Evolutionary conservation across 179 eudicot genomes (phyloP), one percentile per base, ranked within the genome.

Genomic region (Spergularia azorica): DNA sequence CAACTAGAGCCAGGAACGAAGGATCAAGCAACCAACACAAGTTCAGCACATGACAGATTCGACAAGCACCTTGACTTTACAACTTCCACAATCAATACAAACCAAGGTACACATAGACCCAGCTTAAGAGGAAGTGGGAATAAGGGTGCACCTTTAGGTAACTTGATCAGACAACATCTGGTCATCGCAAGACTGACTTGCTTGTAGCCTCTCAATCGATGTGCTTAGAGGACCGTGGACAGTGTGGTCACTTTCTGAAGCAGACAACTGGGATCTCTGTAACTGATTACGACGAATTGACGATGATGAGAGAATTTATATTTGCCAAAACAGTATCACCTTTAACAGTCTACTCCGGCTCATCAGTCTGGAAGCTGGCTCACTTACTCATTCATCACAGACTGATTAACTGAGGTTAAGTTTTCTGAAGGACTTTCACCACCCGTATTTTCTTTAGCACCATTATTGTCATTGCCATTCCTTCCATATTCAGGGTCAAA

Each of bases 291-390:
- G 62, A 59, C 74, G 67, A 36, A 67, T 3, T 58, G n/a, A 16
- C 60, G 51, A 73, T 58, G 62, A 58, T 58, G 18, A 16, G 21
- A 21, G 1, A 20, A 9, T 14, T 64, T 39, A 17, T 58, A 36
- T 38, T 64, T 64, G 6, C 18, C 69, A 36, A 48, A 6, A 38
- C 4, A 6, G 20, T 12, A 69, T 54, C n/a, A 54, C 14, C 20
- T 26, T 4, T 52, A 5, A 32, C 15, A 26, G 32, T 26, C 74
- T 71, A 71, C 12, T 71, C 74, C 9, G 51, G 74, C 46, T 77
- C 87, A 63, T 86, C 87, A 5, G 69, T 50, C 72, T 4, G 96
- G 93, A 38, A 89, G 81, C 58, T 75, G 63, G 6, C 79, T 46
- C 18, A 73, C 77, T n/a, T 36, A 81, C 71, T 78, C 71, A 39